Conservation (phyloP, 352 stramenopile genomes). For the Pilasporangium apinafurcum region DNA sequence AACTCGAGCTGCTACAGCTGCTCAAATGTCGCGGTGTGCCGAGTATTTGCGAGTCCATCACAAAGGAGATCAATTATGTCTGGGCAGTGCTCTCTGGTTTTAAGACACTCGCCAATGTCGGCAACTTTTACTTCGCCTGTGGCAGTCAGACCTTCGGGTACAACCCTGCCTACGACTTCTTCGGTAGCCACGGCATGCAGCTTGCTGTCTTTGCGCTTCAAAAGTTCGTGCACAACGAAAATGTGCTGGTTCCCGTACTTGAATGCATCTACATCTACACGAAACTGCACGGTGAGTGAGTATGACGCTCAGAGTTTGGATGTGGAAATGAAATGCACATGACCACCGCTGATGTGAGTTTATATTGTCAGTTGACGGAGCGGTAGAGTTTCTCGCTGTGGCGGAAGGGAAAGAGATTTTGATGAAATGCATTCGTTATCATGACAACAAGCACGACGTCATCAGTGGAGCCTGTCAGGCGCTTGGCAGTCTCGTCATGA, state of each 20-base stretch:
- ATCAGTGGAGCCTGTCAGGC: conserved; percentile 55
- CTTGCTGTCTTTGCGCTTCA: conserved; percentile 61
- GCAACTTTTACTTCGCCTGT: conserved; percentile 77
- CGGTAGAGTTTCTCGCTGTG: conserved; percentile 59
- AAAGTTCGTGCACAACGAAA: conserved; percentile 73
- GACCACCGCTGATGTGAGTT: neutral
- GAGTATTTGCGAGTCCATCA: conserved; percentile 68
- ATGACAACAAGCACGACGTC: conserved; percentile 72
- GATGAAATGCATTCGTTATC: conserved; percentile 68
- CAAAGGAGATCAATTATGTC: conserved; percentile 69
- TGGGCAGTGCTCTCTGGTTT: conserved; percentile 69
- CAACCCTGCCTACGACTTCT: conserved; percentile 64
- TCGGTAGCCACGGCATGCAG: conserved; percentile 52
- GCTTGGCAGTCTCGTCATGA: conserved; percentile 65
- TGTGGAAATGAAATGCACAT: neutral
- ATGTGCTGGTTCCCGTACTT: conserved; percentile 53
- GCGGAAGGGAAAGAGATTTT: conserved; percentile 48
- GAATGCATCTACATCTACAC: conserved; percentile 65
- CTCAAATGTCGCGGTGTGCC: conserved; percentile 55
- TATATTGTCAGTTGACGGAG: conserved; percentile 36
- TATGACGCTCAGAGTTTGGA: neutral
- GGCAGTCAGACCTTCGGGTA: conserved; percentile 55
- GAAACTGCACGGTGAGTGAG: conserved; percentile 51
- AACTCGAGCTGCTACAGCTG: conserved; percentile 55
- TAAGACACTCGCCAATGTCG: conserved; percentile 54